Percentiles rank a stretch among this genome's conserved stretches.
phyloP scores from a whole-genome alignment of 208 protist genomes.

The Leishmania martiniquensis region DNA sequence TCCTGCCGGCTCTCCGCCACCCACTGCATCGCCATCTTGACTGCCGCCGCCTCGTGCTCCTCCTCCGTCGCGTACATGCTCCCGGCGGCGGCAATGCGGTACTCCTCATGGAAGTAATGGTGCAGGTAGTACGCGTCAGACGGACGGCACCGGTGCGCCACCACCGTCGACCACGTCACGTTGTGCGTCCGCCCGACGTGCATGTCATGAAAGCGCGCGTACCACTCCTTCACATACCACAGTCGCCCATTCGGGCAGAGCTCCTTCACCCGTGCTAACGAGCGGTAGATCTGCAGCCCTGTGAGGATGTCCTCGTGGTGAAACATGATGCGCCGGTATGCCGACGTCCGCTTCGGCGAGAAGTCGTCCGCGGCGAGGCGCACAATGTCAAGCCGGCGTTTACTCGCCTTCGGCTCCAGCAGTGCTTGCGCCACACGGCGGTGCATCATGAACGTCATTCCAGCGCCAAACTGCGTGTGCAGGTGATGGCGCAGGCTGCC shows the following conservation, averaged over 20 bases:
- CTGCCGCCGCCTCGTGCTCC: neutral
- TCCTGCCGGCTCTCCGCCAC: neutral
- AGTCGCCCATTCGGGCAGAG: neutral
- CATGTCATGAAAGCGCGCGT: constrained; percentile 17
- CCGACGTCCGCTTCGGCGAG: neutral
- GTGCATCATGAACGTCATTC: too few species aligned
- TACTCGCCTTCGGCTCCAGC: too few species aligned
- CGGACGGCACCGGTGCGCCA: constrained; percentile 19
- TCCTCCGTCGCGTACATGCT: neutral
- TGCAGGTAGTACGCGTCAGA: constrained; percentile 8
- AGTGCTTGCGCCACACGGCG: neutral
- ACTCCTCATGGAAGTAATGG: constrained; percentile 13
- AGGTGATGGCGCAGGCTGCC: too few species aligned
- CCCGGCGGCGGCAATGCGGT: neutral
- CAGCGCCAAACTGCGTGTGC: too few species aligned
- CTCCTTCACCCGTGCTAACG: neutral
- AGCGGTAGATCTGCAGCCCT: neutral
- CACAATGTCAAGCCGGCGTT: too few species aligned
- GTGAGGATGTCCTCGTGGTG: constrained; percentile 11
- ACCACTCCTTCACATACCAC: constrained; percentile 3
- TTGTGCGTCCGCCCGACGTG: constrained; percentile 7
- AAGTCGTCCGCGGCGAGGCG: neutral
- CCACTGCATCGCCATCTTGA: neutral
- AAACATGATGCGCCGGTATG: neutral
- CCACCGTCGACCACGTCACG: constrained; percentile 22